These are phyloP conservation scores for Pterocarpus macrocarpus DNA, from an alignment of 306 rosid species.

Conservation along the genomic window DNA sequence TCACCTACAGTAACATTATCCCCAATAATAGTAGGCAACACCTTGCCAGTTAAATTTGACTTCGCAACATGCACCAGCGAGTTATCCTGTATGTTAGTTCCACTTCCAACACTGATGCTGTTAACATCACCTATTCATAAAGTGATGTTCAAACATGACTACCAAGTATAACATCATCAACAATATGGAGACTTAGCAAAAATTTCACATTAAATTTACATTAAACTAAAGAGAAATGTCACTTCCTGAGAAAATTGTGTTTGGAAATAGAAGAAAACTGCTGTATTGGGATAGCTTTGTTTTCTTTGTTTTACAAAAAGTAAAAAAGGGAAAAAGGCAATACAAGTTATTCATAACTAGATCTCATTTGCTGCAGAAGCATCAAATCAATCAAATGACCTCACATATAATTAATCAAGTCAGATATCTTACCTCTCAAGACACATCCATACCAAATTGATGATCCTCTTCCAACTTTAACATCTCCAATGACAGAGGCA, in stretches of 20 bases:
- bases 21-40: slow-evolving; percentile 84
- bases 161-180: neutral
- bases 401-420: slow-evolving; percentile 11
- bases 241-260: slow-evolving; percentile 14
- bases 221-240: slow-evolving; percentile 11
- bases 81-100: slow-evolving; percentile 96
- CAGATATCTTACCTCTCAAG: slow-evolving; percentile 76
- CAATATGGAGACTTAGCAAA: neutral
- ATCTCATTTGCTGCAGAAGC: slow-evolving; percentile 2
- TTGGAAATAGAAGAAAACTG: slow-evolving; percentile 19
- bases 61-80: slow-evolving; percentile 96
- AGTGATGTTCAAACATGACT: slow-evolving; percentile 1
- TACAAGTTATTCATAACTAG: neutral
- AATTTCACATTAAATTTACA: slow-evolving; percentile 24
- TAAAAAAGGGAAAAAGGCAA: neutral
- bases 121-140: slow-evolving; percentile 81
- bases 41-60: slow-evolving; percentile 89
- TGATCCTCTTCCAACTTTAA: slow-evolving; percentile 81
- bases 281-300: neutral
- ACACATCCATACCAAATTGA: slow-evolving; percentile 98
- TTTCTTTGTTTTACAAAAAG: neutral
- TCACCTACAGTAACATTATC: slow-evolving; percentile 92
- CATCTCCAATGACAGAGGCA: slow-evolving; percentile 90
- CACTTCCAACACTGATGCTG: slow-evolving; percentile 85
- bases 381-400: neutral